Base-by-base conservation (phyloP, 1,139 yeast genomes). In the Taiozyma sp. region DNA sequence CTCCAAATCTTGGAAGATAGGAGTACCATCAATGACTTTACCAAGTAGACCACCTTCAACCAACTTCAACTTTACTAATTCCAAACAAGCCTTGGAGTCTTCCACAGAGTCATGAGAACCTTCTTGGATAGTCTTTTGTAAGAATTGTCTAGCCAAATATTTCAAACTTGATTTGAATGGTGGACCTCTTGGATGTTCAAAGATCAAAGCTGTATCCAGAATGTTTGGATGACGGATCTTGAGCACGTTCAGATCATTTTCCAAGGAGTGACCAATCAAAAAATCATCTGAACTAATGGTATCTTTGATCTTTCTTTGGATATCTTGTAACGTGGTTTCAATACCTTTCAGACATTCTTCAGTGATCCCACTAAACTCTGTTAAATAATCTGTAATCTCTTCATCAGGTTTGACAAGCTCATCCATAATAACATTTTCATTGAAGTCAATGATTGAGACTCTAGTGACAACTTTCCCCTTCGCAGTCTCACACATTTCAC, bases 311-410 rank as follows among this genome's bases (percentile, higher is more conserved):
- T 74, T 73, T 5, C 73, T 54, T 65, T 91, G 98, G 6, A 89
- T 80, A 56, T 92, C 96, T 10, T 66, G 57, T 23, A 86, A 67
- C 0, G 86, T 80, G 0, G 89, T 87, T 0, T 84, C 80, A 3
- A 87, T 93, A 47, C 74, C 76, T 22, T 66, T 63, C 12, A 93
- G 70, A 61, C 76, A 70, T 53, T 84, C 93, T 53, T 77, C 80
- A 0, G 97, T 89, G 46, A 93, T 88, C 0, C 99, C 99, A 24
- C 97, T 90, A 64, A 80, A 93, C 59, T 74, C 72, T 0, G 98
- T 93, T 28, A 87, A 70, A 64, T 92, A 93, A 65, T 93, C 95
- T 0, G 78, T 78, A 49, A 93, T 90, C 43, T 77, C 80, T 32
- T 78, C 86, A 1, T 72, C 73, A 0, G 98, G 99, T 62, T 86